Evolutionary conservation across 2,329 filamentous ascomycete genomes (phyloP).

Genomic region (Ceratocystiopsis brevicomis): DNA sequence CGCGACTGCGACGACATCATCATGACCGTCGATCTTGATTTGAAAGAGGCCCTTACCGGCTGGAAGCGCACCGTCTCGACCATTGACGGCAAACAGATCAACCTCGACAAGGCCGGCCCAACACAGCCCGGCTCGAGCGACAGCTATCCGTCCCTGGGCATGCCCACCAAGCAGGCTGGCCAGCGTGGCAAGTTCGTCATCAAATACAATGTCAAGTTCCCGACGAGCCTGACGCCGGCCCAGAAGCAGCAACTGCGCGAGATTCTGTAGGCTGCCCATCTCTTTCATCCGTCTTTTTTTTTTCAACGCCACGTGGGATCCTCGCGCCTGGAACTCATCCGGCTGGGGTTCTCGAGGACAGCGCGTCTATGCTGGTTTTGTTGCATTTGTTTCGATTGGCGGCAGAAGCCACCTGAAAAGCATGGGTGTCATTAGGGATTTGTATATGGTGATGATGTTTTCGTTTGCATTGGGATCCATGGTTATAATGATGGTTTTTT

Average conservation of each 20-base stretch:
- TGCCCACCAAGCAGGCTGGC: conserved; percentile 81
- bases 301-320: too few relatives aligned
- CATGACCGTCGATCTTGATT: conserved; percentile 57
- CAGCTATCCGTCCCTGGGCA: conserved; percentile 67
- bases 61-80: conserved; percentile 86
- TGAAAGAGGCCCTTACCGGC: conserved; percentile 88
- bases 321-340: too few relatives aligned
- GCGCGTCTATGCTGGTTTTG: too few relatives aligned
- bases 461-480: too few relatives aligned
- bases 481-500: too few relatives aligned
- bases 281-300: too few relatives aligned
- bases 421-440: too few relatives aligned
- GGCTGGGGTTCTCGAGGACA: too few relatives aligned
- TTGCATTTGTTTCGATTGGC: too few relatives aligned
- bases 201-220: conserved; percentile 85
- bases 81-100: conserved; percentile 77
- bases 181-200: conserved; percentile 77
- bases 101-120: conserved; percentile 61
- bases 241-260: conserved; percentile 72
- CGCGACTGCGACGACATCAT: conserved; percentile 79
- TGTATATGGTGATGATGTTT: too few relatives aligned
- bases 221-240: conserved; percentile 49
- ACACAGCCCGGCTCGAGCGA: conserved; percentile 73
- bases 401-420: too few relatives aligned
- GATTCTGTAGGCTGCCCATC: conserved; percentile 35